Evolutionary conservation across 2,329 filamentous ascomycete genomes (phyloP).

Genomic region (Beauveria australis): DNA sequence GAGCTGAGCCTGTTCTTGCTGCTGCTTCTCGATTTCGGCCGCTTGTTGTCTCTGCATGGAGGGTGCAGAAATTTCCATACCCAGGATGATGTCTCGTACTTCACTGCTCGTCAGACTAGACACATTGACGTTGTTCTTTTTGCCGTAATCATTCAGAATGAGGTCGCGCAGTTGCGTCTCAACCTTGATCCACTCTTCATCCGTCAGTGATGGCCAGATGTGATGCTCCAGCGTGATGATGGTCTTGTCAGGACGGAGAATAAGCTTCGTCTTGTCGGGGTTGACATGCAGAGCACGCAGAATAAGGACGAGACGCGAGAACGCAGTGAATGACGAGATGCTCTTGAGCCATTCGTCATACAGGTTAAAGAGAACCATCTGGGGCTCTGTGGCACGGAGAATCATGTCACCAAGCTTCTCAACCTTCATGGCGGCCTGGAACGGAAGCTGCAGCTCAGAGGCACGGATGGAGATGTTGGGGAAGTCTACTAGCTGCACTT

Average conservation of each 20-base stretch:
- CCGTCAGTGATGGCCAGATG: slow-evolving; percentile 90
- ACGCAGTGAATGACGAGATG: slow-evolving; percentile 96
- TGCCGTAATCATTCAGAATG: slow-evolving; percentile 96
- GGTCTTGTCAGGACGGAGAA: slow-evolving; percentile 91
- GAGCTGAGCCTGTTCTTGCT: slow-evolving; percentile 91
- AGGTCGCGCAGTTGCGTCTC: slow-evolving; percentile 92
- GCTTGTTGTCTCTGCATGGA: slow-evolving; percentile 98
- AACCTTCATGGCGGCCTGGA: slow-evolving; percentile 99
- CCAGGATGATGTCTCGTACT: slow-evolving; percentile 95
- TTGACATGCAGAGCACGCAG: slow-evolving; percentile 94
- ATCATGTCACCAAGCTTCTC: slow-evolving; percentile 99
- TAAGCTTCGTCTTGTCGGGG: slow-evolving; percentile 94
- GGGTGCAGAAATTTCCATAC: slow-evolving; percentile 98
- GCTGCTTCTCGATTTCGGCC: slow-evolving; percentile 97
- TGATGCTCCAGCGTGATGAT: slow-evolving; percentile 98
- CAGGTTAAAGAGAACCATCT: slow-evolving; percentile 98
- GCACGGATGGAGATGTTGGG: slow-evolving; percentile 98
- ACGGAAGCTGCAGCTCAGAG: slow-evolving; percentile 91
- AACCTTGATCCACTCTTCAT: slow-evolving; percentile 99
- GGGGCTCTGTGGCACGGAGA: slow-evolving; percentile 91
- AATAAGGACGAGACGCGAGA: slow-evolving; percentile 90
- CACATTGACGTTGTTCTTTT: slow-evolving; percentile 99
- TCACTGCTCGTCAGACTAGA: slow-evolving; percentile 94
- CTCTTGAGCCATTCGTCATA: slow-evolving; percentile 99
- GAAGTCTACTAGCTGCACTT: slow-evolving; percentile 96